Evolutionary conservation across 2,329 filamentous ascomycete species (phyloP).

Genomic region (Colletotrichum ledebouriae): DNA sequence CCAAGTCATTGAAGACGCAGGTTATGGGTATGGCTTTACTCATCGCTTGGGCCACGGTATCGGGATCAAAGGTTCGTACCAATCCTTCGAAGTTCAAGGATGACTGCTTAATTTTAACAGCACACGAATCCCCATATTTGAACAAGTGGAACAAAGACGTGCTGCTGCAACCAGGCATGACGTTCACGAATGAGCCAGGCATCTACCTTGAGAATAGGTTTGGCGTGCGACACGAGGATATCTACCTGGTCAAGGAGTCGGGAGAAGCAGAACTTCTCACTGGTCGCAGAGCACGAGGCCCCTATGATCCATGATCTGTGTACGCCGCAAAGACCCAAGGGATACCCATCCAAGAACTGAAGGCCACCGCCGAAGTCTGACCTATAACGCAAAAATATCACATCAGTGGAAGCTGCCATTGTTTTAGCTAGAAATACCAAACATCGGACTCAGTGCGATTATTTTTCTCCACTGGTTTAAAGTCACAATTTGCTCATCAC

Average conservation of each 20-base stretch:
- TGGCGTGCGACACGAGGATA: conserved; percentile 73
- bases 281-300: conserved; percentile 62
- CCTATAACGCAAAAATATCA: no score
- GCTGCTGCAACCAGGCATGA: conserved; percentile 68
- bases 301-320: conserved; percentile 62
- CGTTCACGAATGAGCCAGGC: conserved; percentile 74
- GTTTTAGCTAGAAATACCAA: no score
- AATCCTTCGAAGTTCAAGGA: not conserved
- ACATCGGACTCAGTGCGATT: no score
- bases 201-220: conserved; percentile 72
- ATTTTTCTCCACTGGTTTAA: no score
- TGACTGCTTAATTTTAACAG: conserved; percentile 45
- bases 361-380: no score
- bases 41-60: conserved; percentile 75
- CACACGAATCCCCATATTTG: conserved; percentile 74
- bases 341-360: no score
- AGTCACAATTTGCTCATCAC: no score
- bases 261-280: conserved; percentile 68
- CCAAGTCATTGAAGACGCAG: conserved; percentile 67
- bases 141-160: conserved; percentile 70
- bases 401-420: no score
- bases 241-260: conserved; percentile 67
- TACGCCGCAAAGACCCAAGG: no score
- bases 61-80: conserved; percentile 64
- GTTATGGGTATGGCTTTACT: conserved; percentile 71